A percentile compares a stretch with the other conserved stretches of the same genome.
Conservation (phyloP, 768 basidiomycete species). For the Kwoniella botswanensis region DNA sequence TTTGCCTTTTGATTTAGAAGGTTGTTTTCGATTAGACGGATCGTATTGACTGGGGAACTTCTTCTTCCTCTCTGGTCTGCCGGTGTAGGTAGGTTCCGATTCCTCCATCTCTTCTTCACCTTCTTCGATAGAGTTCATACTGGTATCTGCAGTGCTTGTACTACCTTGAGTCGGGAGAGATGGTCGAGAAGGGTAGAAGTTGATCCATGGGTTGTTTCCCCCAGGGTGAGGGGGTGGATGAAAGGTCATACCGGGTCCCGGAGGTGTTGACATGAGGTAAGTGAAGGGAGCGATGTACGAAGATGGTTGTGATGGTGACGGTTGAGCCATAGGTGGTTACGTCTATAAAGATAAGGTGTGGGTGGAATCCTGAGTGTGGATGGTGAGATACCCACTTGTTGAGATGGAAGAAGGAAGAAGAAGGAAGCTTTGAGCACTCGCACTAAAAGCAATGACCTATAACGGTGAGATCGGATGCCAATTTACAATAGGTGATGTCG, state of each 20-base stretch:
- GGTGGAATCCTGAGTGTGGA: background rate
- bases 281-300: background rate
- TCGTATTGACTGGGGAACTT: background rate
- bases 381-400: background rate
- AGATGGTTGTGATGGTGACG: background rate
- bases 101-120: constrained; percentile 13
- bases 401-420: background rate
- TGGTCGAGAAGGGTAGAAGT: background rate
- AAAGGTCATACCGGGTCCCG: constrained; percentile 9
- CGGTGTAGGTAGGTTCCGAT: background rate
- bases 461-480: background rate
- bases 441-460: background rate
- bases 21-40: background rate
- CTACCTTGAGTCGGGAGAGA: background rate
- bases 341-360: background rate
- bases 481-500: no score
- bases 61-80: constrained; percentile 1
- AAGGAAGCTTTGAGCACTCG: background rate
- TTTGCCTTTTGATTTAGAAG: constrained; percentile 4
- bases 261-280: background rate
- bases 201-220: background rate
- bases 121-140: constrained; percentile 1
- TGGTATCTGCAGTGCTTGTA: background rate
- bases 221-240: constrained; percentile 6
- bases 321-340: background rate